phyloP scores from a whole-genome alignment of 768 basidiomycete genomes.

The Xerocomellus dryophilus region DNA sequence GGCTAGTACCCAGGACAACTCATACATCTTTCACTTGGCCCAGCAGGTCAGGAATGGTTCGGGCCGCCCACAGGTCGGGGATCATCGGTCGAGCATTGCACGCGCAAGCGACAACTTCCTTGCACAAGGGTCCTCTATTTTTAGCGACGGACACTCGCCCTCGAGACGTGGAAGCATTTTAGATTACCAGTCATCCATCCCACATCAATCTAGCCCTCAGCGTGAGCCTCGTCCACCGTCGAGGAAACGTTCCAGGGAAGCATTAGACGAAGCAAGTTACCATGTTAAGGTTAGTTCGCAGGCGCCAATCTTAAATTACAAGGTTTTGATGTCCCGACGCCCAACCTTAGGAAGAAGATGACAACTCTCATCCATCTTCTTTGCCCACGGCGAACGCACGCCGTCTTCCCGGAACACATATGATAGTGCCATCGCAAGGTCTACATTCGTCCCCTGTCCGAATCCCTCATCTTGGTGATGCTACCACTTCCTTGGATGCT shows the following conservation, averaged over 20 bases:
- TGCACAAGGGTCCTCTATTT: slow-evolving; percentile 31
- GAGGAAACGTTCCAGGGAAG: slow-evolving; percentile 34
- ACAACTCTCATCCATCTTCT: slow-evolving; percentile 18
- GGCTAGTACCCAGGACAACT: slow-evolving; percentile 13
- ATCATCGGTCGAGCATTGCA: slow-evolving; percentile 32
- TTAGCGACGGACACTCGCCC: slow-evolving; percentile 22
- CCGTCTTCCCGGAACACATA: slow-evolving; percentile 22
- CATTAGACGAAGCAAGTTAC: slow-evolving; percentile 26
- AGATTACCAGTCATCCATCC: slow-evolving; percentile 15
- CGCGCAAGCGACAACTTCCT: slow-evolving; percentile 34
- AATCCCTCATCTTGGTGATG: slow-evolving; percentile 12
- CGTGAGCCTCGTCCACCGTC: slow-evolving; percentile 24
- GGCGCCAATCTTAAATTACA: slow-evolving; percentile 31
- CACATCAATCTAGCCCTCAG: slow-evolving; percentile 17
- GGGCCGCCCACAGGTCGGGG: slow-evolving; percentile 25
- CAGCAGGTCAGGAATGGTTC: slow-evolving; percentile 23
- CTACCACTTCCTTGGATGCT: slow-evolving; percentile 5
- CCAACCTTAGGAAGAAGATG: slow-evolving; percentile 30
- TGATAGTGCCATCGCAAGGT: slow-evolving; percentile 26
- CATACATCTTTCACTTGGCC: slow-evolving; percentile 21
- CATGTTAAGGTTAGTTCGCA: slow-evolving; percentile 30
- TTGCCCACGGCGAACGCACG: slow-evolving; percentile 17
- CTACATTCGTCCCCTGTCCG: slow-evolving; percentile 12
- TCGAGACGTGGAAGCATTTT: slow-evolving; percentile 16
- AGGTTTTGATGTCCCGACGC: slow-evolving; percentile 20